Evolutionary conservation across 331 rosid species (phyloP), one percentile per base, ranked within the genome.

Genomic region (Prunus yedoensis): DNA sequence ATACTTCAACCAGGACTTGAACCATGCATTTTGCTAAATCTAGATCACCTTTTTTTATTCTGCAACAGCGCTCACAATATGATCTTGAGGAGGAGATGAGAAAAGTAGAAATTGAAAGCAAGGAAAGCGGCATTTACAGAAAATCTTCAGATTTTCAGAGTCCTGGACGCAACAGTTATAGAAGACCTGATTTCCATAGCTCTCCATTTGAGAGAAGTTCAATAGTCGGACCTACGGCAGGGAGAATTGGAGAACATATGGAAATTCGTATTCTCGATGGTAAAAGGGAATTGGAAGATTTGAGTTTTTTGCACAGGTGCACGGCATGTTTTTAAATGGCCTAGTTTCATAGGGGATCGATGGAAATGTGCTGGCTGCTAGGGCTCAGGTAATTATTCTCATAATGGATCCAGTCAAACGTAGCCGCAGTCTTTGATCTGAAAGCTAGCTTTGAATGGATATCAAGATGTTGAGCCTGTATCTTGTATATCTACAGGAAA

Each of bases 71-170:
- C 41, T 74, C 93, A 12, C 88, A 92, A 52, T 90, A 92, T 79
- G 99, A 94, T 84, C 57, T 90, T 63, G 96, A 92, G 71, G 97
- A 94, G 91, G 96, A 89, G 71, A 15, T 86, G 71, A 90, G 96
- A 73, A 94, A 84, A 80, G 67, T 87, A 66, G 49, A 80, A 28
- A 89, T 85, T 70, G 81, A 77, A 75, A 78, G 82, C 74, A 86
- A 71, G 63, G 84, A 83, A 75, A 80, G 88, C 60, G 73, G 90
- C 83, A 49, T 81, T 9, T 10, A 80, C 71, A 85, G 93, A 75
- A 85, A 86, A 79, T 50, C 88, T 68, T 81, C 94, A 32, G 87
- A 88, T 70, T 60, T 52, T 71, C 71, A 71, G 62, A 86, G 89
- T 69, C 80, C 68, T 84, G 84, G 87, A 68, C 54, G 84, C 79